A percentile compares a stretch with the other conserved stretches of the same genome.
These are phyloP conservation scores for Vitis cinerea DNA, from an alignment of 164 flowering plant species.

Conservation along the genomic window DNA sequence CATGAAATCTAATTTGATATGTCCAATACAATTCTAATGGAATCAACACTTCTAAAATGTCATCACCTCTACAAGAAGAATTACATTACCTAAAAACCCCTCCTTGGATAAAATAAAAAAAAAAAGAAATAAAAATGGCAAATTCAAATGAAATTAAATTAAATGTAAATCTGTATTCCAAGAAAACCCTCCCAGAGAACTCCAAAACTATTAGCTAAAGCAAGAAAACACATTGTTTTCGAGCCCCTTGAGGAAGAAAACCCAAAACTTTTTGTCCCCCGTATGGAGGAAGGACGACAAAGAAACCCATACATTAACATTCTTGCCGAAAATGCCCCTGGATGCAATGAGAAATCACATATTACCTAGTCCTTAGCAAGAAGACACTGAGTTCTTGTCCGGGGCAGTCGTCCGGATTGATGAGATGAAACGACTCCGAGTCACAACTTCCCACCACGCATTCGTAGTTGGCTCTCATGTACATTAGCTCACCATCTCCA, in stretches of 20 bases:
- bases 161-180: neutral
- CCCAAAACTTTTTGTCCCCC: neutral
- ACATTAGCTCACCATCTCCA: constrained; percentile 51
- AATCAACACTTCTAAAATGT: too few species aligned
- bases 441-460: constrained; percentile 66
- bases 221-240: constrained; percentile 13
- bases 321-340: too few species aligned
- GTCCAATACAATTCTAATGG: too few species aligned
- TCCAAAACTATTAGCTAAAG: neutral
- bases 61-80: too few species aligned
- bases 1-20: too few species aligned
- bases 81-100: too few species aligned
- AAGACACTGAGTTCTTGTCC: constrained; percentile 85
- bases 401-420: constrained; percentile 57
- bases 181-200: neutral
- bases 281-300: neutral
- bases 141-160: neutral
- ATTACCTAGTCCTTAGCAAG: constrained; percentile 60
- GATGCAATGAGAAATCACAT: too few species aligned
- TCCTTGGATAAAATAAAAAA: too few species aligned
- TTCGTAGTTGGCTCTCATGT: constrained; percentile 84
- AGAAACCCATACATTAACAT: neutral
- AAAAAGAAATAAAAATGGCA: too few species aligned
- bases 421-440: constrained; percentile 78
- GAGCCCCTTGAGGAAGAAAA: constrained; percentile 6